Evolutionary conservation across 257 asterid species (phyloP).

Genomic region (Cordia subcordata): DNA sequence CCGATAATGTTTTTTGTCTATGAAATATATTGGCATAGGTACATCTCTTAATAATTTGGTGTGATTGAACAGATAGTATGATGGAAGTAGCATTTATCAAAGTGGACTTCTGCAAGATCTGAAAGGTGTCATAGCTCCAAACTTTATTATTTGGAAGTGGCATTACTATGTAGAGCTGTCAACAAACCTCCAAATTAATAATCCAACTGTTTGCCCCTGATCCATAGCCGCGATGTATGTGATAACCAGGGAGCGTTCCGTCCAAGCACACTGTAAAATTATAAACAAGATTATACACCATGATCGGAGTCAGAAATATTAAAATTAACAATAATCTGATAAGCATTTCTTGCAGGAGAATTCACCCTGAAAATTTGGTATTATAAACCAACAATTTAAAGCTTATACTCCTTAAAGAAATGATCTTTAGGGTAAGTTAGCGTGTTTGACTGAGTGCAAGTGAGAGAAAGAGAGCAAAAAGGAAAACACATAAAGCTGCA

Average conservation of each 20-base stretch:
- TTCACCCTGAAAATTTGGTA: too few species aligned
- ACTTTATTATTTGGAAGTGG: neutral
- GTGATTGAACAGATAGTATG: neutral
- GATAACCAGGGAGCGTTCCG: slow-evolving; percentile 91
- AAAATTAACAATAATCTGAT: too few species aligned
- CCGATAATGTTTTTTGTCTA: too few species aligned
- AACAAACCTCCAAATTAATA: slow-evolving; percentile 81
- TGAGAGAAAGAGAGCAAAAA: neutral
- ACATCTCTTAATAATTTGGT: neutral
- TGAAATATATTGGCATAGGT: neutral
- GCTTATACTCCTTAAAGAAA: too few species aligned
- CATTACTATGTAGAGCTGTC: neutral
- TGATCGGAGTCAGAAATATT: too few species aligned
- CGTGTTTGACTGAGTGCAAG: neutral
- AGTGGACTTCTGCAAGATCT: neutral
- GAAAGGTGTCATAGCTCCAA: neutral
- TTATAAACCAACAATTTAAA: too few species aligned
- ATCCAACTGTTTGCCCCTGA: slow-evolving; percentile 92
- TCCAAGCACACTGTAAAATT: slow-evolving; percentile 74
- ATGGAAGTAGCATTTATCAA: neutral
- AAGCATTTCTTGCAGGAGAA: too few species aligned
- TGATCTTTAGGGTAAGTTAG: too few species aligned
- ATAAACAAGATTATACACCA: too few species aligned
- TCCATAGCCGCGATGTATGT: slow-evolving; percentile 78
- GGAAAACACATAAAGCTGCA: neutral